These are phyloP conservation scores for Gloeostereum incarnatum DNA, from an alignment of 768 basidiomycete species.

Conservation along the genomic window DNA sequence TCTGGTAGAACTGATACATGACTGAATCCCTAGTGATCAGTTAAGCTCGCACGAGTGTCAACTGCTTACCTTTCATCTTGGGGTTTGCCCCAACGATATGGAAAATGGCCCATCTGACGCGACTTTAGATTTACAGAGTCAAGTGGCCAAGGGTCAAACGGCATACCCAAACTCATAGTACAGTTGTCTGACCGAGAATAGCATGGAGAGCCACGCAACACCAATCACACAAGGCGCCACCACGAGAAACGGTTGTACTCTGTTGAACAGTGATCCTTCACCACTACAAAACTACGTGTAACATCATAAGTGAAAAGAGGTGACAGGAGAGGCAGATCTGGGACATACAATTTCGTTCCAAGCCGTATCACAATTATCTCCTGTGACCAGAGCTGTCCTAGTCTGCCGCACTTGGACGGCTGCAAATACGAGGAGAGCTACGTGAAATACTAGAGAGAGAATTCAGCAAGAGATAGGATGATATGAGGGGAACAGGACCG, in stretches of 20 bases:
- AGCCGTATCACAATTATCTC: conserved; percentile 22
- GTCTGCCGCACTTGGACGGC: conserved; percentile 76
- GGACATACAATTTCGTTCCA: conserved; percentile 30
- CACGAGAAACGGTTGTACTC: conserved; percentile 59
- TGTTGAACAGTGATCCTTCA: conserved; percentile 46
- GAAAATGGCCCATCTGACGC: conserved; percentile 77
- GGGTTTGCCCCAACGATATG: conserved; percentile 84
- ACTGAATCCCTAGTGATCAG: conserved; percentile 27
- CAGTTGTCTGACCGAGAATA: conserved; percentile 62
- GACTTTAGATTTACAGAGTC: background rate
- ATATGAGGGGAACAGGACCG: conserved; percentile 2
- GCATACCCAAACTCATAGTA: conserved; percentile 79
- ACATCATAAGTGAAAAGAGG: background rate
- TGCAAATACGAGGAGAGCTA: conserved; percentile 63
- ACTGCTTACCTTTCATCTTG: conserved; percentile 63
- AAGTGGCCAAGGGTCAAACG: background rate
- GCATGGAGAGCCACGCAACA: conserved; percentile 53
- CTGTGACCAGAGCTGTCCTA: conserved; percentile 42
- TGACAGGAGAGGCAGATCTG: background rate
- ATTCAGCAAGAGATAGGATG: conserved; percentile 1
- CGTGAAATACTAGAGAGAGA: conserved; percentile 51
- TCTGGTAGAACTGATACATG: conserved; percentile 86
- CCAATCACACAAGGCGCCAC: conserved; percentile 64
- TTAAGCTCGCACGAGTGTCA: background rate
- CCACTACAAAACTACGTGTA: conserved; percentile 34